phyloP scores from a whole-genome alignment of 83 land plant species.

The Picea mariana region DNA sequence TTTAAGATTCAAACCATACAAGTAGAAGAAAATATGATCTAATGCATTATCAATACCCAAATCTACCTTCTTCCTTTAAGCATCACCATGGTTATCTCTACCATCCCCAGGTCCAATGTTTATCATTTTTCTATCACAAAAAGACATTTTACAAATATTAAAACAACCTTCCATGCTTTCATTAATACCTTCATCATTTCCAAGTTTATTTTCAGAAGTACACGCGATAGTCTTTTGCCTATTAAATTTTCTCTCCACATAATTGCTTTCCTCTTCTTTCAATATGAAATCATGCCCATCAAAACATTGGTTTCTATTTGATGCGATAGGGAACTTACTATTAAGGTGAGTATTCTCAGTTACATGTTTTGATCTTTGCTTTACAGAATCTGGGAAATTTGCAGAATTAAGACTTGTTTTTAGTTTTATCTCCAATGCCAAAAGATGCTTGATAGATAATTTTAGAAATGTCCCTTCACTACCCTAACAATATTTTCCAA shows the following conservation, averaged over 20 bases:
- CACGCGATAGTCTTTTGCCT: constrained; percentile 18
- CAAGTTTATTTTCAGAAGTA: constrained; percentile 9
- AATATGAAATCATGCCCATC: constrained; percentile 17
- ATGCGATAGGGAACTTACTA: constrained; percentile 10
- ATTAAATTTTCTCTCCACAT: constrained; percentile 9
- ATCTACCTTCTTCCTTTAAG: constrained; percentile 69
- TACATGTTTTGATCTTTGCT: background rate
- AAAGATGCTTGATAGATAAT: constrained; percentile 87
- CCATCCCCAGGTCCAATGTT: constrained; percentile 16
- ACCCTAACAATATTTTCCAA: constrained; percentile 72
- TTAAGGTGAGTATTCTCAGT: background rate
- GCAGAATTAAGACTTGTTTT: constrained; percentile 38
- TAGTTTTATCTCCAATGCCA: constrained; percentile 75
- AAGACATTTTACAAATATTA: background rate
- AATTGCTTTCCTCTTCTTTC: constrained; percentile 21
- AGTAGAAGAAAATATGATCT: constrained; percentile 94
- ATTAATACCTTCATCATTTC: constrained; percentile 6
- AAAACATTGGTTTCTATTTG: background rate
- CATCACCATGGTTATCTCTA: constrained; percentile 27
- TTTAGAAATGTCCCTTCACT: constrained; percentile 91
- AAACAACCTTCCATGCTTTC: constrained; percentile 15
- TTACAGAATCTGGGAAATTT: constrained; percentile 8
- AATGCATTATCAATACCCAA: constrained; percentile 79
- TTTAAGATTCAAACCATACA: constrained; percentile 92
- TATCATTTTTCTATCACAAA: constrained; percentile 11